Base-by-base conservation (phyloP, 257 asterid species). In the Primulina eburnea region DNA sequence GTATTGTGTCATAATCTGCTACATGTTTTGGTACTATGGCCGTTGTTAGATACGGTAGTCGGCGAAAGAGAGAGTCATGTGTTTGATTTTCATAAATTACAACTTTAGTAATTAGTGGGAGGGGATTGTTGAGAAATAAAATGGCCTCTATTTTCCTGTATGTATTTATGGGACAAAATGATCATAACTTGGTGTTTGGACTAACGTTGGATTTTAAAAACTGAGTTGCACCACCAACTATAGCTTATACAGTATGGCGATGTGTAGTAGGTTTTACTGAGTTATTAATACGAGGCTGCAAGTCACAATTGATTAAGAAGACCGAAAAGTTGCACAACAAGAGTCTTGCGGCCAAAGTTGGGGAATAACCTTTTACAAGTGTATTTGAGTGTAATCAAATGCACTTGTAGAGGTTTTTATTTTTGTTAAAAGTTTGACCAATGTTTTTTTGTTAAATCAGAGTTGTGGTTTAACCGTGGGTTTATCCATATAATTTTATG, bases 401-500 rank as follows among this genome's bases (percentile, higher is more conserved):
- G 34, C 34, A 32, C 34, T 32, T 4, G 34, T n/a, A 32, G 34
- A 32, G 30, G 30, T 28, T 28, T 28, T 28, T 28, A 3, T 32
- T 32, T 32, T 32, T 32, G 4, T 32, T 32, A n/a, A n/a, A 32
- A 32, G 6, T 32, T 32, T 32, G 5, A 32, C 5, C 34, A 32
- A 32, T 3, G 34, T 32, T 32, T 1, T 32, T 32, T 32, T 32
- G 34, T 5, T 32, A 32, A 32, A 0, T 32, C 34, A 32, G 6
- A 32, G 0, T 34, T 34, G 6, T 62, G 61, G 69, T 32, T 63
- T 37, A 65, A 72, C 67, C 8, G 17, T 34, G 6, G n/a, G 21
- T 29, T 67, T 40, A 67, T 52, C 52, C 62, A 8, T 70, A n/a
- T 5, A n/a, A 58, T 37, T 69, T 29, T n/a, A 69, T 67, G 1